Evolutionary conservation across 2,329 filamentous ascomycete genomes (phyloP).

Genomic region (Acephala macrosclerotiorum): DNA sequence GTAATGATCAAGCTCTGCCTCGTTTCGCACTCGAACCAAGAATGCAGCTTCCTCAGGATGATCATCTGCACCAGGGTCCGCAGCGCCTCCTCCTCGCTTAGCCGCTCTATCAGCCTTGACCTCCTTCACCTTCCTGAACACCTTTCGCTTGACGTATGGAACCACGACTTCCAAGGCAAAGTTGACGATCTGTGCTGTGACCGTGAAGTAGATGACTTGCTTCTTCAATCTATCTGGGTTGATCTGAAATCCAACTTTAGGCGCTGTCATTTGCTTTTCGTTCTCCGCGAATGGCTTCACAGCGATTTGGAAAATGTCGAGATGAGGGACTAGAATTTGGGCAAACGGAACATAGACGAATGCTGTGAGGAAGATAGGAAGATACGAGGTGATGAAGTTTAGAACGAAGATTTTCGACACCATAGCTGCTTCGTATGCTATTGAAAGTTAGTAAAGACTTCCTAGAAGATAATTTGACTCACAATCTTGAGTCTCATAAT

Average conservation of each 20-base stretch:
- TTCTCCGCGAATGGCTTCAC: constrained; percentile 79
- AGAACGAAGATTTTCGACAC: constrained; percentile 94
- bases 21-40: constrained; percentile 79
- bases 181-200: constrained; percentile 91
- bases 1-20: constrained; percentile 83
- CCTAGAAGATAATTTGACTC: constrained; percentile 22
- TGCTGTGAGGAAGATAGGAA: constrained; percentile 89
- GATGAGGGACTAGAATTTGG: constrained; percentile 80
- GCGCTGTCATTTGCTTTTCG: constrained; percentile 69
- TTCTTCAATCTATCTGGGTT: constrained; percentile 84
- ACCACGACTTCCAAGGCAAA: constrained; percentile 85
- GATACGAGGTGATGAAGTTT: constrained; percentile 96
- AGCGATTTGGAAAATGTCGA: constrained; percentile 80
- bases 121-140: constrained; percentile 80
- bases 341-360: constrained; percentile 97
- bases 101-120: constrained; percentile 68
- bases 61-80: constrained; percentile 63
- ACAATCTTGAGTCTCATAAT: constrained; percentile 87
- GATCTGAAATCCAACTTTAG: constrained; percentile 74
- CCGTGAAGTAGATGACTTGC: constrained; percentile 95
- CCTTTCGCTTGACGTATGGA: constrained; percentile 82
- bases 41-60: constrained; percentile 81
- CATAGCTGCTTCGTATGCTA: constrained; percentile 81
- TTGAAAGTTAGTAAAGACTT: constrained; percentile 21
- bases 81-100: constrained; percentile 54